Base-by-base conservation (phyloP, 805 yeast species). In the Priceomyces haplophilus region DNA sequence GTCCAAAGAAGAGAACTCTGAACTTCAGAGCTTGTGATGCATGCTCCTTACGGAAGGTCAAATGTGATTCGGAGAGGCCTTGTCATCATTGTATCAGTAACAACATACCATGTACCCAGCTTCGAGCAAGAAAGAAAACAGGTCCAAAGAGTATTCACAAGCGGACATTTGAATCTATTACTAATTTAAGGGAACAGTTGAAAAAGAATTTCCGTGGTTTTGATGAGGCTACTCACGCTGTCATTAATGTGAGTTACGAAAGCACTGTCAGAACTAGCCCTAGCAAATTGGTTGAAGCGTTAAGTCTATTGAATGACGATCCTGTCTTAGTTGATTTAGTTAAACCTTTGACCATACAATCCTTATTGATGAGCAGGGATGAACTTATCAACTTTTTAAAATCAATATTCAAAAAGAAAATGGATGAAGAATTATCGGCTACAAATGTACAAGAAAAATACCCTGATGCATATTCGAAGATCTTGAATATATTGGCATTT, bases 41-140 rank as follows among this genome's bases (percentile, higher is more conserved):
- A 2, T 68, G 74, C 51, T 62, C 72, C 10, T 49, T 65, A 37
- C 43, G 73, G 21, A 62, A 67, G 38, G 61, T 66, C 34, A 55
- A 62, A 16, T 68, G 74, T 49, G 64, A 63, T 41, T 52, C 50
- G 17, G 37, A 45, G 34, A 52, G 51, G 17, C 70, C 70, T 5
- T 68, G 74, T 45, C 44, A 55, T 1, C 49, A 64, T 29, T 68
- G 74, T 47, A 41, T 50, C 2, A 50, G 54, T 15, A 64, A 62
- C 48, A 50, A 54, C 25, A 46, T 64, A 10, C 57, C 60, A 5
- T 68, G 74, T 43, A 68, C 73, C 8, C 56, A 61, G 38, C 54
- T 55, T 43, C 42, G 73, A 24, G 42, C 55, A 7, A 54, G 67
- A 29, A 62, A 64, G 44, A 66, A 65, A 42, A 58, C 64, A 25